Evolutionary conservation across 2,329 filamentous ascomycete species (phyloP).

Genomic region (Hyphodiscus sp.): DNA sequence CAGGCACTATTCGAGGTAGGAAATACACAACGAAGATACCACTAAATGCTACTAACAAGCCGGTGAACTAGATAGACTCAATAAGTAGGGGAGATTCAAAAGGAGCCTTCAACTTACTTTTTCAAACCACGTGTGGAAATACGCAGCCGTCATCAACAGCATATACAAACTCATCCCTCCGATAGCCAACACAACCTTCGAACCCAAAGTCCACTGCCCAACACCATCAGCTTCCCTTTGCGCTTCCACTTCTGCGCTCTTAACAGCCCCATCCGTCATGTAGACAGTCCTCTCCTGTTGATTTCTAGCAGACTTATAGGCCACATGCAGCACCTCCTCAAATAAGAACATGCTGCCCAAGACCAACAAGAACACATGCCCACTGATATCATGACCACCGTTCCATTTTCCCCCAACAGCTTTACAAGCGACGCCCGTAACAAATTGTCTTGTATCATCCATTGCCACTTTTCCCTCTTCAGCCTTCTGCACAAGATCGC

Average conservation of each 20-base stretch:
- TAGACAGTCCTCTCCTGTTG: constrained; percentile 59
- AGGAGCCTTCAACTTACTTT: constrained; percentile 53
- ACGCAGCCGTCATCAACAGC: constrained; percentile 96
- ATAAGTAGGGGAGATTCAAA: not conserved
- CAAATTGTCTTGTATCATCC: constrained; percentile 42
- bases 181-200: constrained; percentile 55
- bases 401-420: constrained; percentile 75
- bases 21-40: constrained; percentile 46
- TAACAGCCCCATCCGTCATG: constrained; percentile 59
- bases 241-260: constrained; percentile 47
- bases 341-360: constrained; percentile 74
- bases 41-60: constrained; percentile 40
- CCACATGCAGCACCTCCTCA: constrained; percentile 67
- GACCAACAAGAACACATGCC: constrained; percentile 89
- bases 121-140: constrained; percentile 98
- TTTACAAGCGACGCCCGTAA: constrained; percentile 77
- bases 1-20: constrained; percentile 37
- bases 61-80: constrained; percentile 36
- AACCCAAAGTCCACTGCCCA: constrained; percentile 37
- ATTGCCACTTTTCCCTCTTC: constrained; percentile 40
- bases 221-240: constrained; percentile 10
- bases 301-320: constrained; percentile 41
- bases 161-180: constrained; percentile 81
- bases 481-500: constrained; percentile 52
- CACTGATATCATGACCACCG: constrained; percentile 94